Conservation (phyloP, 2,329 filamentous ascomycete genomes). For the Aspergillus carbonarius region DNA sequence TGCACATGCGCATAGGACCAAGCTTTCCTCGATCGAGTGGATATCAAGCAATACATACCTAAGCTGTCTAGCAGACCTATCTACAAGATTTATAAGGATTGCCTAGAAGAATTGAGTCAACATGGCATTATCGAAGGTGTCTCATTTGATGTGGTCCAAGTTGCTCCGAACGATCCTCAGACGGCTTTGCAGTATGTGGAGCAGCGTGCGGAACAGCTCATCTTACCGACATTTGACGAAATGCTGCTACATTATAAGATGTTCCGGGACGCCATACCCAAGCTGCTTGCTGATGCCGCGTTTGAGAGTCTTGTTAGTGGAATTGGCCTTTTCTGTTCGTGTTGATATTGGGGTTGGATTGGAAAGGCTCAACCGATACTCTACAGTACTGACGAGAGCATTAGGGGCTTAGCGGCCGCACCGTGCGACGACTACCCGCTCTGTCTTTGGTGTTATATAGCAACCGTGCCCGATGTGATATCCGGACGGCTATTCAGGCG, state of each 20-base stretch:
- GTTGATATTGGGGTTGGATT: neutral
- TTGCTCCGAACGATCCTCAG: conserved; percentile 22
- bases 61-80: conserved; percentile 40
- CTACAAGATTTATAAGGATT: conserved; percentile 52
- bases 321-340: neutral
- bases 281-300: conserved; percentile 30
- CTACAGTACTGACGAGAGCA: neutral
- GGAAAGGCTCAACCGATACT: neutral
- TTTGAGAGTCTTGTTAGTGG: conserved; percentile 28
- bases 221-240: conserved; percentile 28
- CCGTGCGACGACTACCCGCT: conserved; percentile 42
- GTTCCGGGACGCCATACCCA: conserved; percentile 28
- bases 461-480: conserved; percentile 31
- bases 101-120: conserved; percentile 46
- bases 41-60: conserved; percentile 48
- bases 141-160: conserved; percentile 27
- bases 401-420: conserved; percentile 44
- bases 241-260: conserved; percentile 31
- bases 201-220: conserved; percentile 19
- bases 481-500: conserved; percentile 41
- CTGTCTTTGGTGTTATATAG: conserved; percentile 44
- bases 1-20: conserved; percentile 31
- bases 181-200: conserved; percentile 31
- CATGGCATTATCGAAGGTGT: conserved; percentile 35
- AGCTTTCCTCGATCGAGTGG: conserved; percentile 52